A percentile compares a stretch with the other conserved stretches of the same genome.
phyloP scores from a whole-genome alignment of 257 asterid genomes.

The Fraxinus anomala region DNA sequence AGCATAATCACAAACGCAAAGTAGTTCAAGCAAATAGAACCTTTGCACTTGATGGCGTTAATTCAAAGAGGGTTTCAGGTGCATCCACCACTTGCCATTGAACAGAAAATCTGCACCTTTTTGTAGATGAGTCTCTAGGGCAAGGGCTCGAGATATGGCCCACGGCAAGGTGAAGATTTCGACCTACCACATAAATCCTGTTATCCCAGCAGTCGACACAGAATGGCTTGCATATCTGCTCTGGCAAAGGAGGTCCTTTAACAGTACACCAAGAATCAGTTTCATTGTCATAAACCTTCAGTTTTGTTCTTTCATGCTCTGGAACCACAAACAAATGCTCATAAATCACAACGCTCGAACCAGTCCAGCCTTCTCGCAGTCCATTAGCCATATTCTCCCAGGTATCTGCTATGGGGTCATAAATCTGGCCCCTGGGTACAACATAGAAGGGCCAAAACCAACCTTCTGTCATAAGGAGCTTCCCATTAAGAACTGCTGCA shows the following conservation, averaged over 20 bases:
- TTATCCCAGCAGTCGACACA: constrained; percentile 64
- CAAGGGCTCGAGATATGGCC: constrained; percentile 51
- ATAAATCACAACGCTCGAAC: constrained; percentile 77
- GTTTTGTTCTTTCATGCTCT: constrained; percentile 86
- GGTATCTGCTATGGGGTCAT: constrained; percentile 64
- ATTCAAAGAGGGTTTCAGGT: constrained; percentile 61
- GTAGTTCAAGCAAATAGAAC: constrained; percentile 72
- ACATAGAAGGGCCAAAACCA: constrained; percentile 99
- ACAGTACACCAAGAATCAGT: constrained; percentile 84
- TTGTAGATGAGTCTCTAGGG: constrained; percentile 21
- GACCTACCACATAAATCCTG: constrained; percentile 77
- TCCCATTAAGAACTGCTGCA: constrained; percentile 83
- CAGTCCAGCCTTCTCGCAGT: constrained; percentile 98
- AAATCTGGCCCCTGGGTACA: constrained; percentile 87
- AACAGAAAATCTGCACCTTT: constrained; percentile 52
- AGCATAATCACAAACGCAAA: background rate
- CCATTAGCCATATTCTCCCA: constrained; percentile 92
- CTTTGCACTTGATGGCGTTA: constrained; percentile 88
- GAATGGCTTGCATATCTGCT: constrained; percentile 90
- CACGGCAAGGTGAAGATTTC: constrained; percentile 87
- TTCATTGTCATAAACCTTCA: constrained; percentile 75
- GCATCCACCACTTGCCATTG: constrained; percentile 78
- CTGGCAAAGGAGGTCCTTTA: constrained; percentile 78
- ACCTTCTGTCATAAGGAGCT: constrained; percentile 91
- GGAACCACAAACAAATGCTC: constrained; percentile 81